A percentile compares a stretch with the other conserved stretches of the same genome.
Evolutionary conservation across 176 grass and related monocot species (phyloP).

Genomic region (Carex cristatella): DNA sequence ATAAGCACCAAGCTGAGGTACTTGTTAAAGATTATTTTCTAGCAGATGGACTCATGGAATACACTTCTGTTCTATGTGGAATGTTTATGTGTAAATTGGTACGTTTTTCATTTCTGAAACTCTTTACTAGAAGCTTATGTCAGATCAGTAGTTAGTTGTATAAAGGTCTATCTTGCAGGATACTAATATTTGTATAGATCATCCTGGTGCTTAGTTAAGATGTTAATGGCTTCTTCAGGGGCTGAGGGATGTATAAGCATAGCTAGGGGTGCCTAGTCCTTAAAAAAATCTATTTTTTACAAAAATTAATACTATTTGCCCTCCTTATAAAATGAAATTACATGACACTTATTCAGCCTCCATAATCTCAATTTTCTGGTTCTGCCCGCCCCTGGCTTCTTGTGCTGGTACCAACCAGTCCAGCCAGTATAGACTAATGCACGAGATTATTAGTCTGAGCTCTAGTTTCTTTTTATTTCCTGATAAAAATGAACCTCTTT

Average conservation of each 20-base stretch:
- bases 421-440: not conserved
- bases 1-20: constrained; percentile 59
- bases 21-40: constrained; percentile 75
- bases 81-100: constrained; percentile 90
- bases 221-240: constrained; percentile 1
- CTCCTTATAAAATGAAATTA: no score
- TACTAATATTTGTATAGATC: not conserved
- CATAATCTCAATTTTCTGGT: no score
- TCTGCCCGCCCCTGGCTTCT: not conserved
- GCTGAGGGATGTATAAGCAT: no score
- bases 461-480: not conserved
- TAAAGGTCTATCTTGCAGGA: not conserved
- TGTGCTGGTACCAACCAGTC: not conserved
- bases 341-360: no score
- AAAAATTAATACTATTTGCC: no score
- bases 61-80: constrained; percentile 63
- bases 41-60: constrained; percentile 60
- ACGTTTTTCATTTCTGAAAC: constrained; percentile 12
- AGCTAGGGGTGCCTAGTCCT: no score
- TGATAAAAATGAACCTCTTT: not conserved
- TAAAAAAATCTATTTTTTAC: no score
- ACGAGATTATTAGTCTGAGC: not conserved
- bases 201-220: not conserved
- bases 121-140: not conserved
- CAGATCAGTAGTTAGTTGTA: constrained; percentile 14